Evolutionary conservation across 495 filamentous ascomycete species (phyloP).

Genomic region (Thermothielavioides terrestris): DNA sequence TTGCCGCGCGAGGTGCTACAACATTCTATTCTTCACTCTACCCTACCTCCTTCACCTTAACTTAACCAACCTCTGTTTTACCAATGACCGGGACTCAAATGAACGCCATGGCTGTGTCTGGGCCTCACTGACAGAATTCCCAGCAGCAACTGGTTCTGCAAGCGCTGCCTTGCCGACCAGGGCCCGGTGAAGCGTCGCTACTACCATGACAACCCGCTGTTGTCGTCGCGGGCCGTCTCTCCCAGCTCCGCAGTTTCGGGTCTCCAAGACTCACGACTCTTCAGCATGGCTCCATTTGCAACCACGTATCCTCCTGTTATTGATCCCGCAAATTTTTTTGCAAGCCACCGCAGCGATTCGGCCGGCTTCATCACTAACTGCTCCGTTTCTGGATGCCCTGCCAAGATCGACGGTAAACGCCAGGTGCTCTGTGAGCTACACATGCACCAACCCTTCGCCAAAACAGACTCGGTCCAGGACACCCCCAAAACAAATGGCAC

Average conservation of each 20-base stretch:
- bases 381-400: slow-evolving; percentile 3
- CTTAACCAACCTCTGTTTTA: no score
- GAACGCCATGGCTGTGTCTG: not conserved
- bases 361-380: not conserved
- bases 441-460: slow-evolving; percentile 2
- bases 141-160: slow-evolving; percentile 13
- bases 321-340: not conserved
- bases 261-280: not conserved
- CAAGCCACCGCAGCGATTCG: not conserved
- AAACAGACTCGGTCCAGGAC: not conserved
- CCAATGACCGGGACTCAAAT: not conserved
- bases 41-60: no score
- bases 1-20: not conserved
- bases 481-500: not conserved
- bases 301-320: not conserved
- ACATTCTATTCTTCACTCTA: no score
- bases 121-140: not conserved
- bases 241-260: not conserved
- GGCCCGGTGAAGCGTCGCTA: not conserved
- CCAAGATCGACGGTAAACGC: slow-evolving; percentile 1
- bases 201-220: slow-evolving; percentile 12
- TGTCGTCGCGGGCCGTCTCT: slow-evolving; percentile 10
- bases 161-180: slow-evolving; percentile 10
- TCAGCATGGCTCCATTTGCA: slow-evolving; percentile 1
- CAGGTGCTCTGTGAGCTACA: slow-evolving; percentile 3